These are phyloP conservation scores for Tetrahymena borealis DNA, from an alignment of 73 alveolate species.

Conservation along the genomic window DNA sequence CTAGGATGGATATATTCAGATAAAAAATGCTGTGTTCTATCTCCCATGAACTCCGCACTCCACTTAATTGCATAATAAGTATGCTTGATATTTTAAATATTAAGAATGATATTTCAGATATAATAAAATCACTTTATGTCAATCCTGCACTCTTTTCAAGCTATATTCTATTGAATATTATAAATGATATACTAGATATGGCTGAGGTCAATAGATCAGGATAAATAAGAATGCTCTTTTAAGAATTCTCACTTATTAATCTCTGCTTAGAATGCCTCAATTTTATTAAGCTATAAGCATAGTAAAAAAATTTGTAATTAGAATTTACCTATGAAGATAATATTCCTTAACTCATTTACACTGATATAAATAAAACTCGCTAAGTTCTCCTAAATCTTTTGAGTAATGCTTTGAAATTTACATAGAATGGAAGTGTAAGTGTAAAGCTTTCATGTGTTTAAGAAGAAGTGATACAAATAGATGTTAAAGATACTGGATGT, in stretches of 20 bases:
- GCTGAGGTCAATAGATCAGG: background rate
- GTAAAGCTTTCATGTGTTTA: background rate
- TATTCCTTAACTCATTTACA: background rate
- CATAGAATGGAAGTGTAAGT: background rate
- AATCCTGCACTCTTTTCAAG: background rate
- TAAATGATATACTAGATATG: background rate
- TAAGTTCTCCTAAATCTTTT: background rate
- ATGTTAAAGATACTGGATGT: background rate
- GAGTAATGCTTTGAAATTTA: background rate
- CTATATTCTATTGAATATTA: background rate
- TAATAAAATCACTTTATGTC: background rate
- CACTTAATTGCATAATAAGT: background rate
- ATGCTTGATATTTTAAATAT: background rate
- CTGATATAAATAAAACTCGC: background rate
- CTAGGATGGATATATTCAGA: background rate
- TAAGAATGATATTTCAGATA: background rate
- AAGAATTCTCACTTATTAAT: background rate
- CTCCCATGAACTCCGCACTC: slow-evolving; percentile 1
- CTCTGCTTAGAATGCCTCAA: background rate
- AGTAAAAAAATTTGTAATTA: background rate
- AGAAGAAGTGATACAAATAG: background rate
- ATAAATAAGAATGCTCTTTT: background rate
- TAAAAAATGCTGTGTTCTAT: background rate
- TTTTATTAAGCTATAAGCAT: background rate
- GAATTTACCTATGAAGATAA: background rate